Percentiles rank a stretch among this genome's conserved stretches.
Evolutionary conservation across 2,329 filamentous ascomycete genomes (phyloP).

Genomic region (Pleochaeta shiraiana): DNA sequence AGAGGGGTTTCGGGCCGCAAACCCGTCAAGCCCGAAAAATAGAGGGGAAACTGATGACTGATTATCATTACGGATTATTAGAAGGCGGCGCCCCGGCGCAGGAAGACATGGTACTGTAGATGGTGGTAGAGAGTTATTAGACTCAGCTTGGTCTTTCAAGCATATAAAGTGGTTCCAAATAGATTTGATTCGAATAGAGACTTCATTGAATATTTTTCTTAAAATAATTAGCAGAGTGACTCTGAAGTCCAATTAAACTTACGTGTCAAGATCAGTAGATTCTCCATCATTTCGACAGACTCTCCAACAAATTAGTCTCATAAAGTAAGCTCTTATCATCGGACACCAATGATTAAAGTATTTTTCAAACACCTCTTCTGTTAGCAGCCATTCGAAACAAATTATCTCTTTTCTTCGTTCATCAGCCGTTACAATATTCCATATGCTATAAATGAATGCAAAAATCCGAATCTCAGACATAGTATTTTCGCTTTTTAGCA

Average conservation of each 20-base stretch:
- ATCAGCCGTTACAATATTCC: constrained; percentile 34
- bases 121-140: constrained; percentile 25
- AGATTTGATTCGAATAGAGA: constrained; percentile 34
- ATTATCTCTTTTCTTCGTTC: constrained; percentile 34
- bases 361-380: constrained; percentile 37
- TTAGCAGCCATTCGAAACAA: constrained; percentile 39
- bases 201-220: constrained; percentile 35
- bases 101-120: constrained; percentile 45
- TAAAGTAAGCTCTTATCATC: constrained; percentile 57
- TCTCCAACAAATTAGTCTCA: constrained; percentile 50
- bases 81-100: constrained; percentile 42
- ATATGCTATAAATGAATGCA: constrained; percentile 42
- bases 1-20: constrained; percentile 15
- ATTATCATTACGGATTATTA: constrained; percentile 48
- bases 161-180: constrained; percentile 42
- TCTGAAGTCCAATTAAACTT: constrained; percentile 18
- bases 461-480: constrained; percentile 50
- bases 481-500: constrained; percentile 49
- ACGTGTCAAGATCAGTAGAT: constrained; percentile 31
- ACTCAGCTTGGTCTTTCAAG: constrained; percentile 33
- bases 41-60: constrained; percentile 18
- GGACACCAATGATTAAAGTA: constrained; percentile 58
- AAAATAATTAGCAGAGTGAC: constrained; percentile 11
- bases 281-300: constrained; percentile 37
- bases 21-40: constrained; percentile 42